Evolutionary conservation across 345 rosid genomes (phyloP).

Genomic region (Viola odorata): DNA sequence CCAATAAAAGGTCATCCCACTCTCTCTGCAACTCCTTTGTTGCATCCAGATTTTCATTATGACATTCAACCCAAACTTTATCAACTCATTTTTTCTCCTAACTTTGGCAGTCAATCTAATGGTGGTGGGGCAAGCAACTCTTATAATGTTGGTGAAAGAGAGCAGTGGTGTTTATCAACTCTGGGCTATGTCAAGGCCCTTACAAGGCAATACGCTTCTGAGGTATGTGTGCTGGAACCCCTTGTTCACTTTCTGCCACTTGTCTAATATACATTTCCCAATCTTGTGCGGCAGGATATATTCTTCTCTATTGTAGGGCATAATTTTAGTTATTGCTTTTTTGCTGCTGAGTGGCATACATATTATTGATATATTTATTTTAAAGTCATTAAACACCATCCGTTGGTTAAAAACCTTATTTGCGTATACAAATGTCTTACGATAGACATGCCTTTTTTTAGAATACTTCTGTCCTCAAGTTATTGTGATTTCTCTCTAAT

Average conservation of each 20-base stretch:
- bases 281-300: no score
- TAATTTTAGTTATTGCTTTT: background rate
- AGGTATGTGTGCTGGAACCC: slow-evolving; percentile 41
- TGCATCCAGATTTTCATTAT: background rate
- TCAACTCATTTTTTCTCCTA: slow-evolving; percentile 3
- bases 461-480: no score
- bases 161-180: slow-evolving; percentile 92
- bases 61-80: background rate
- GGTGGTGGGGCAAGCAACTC: slow-evolving; percentile 28
- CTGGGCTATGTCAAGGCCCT: slow-evolving; percentile 83
- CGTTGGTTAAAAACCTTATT: no score
- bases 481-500: no score
- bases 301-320: background rate
- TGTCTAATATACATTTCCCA: background rate
- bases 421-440: no score
- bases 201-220: slow-evolving; percentile 85
- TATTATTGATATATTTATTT: no score
- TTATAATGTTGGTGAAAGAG: slow-evolving; percentile 64
- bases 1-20: slow-evolving; percentile 34
- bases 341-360: background rate
- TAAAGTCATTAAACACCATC: no score
- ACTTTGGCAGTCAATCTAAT: slow-evolving; percentile 41
- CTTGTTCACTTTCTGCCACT: background rate
- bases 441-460: no score
- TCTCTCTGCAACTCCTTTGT: background rate